Percentiles rank a stretch among this genome's conserved stretches.
Evolutionary conservation across 192 early-diverging fungal species (phyloP).

Genomic region (Dimargaris verticillata): DNA sequence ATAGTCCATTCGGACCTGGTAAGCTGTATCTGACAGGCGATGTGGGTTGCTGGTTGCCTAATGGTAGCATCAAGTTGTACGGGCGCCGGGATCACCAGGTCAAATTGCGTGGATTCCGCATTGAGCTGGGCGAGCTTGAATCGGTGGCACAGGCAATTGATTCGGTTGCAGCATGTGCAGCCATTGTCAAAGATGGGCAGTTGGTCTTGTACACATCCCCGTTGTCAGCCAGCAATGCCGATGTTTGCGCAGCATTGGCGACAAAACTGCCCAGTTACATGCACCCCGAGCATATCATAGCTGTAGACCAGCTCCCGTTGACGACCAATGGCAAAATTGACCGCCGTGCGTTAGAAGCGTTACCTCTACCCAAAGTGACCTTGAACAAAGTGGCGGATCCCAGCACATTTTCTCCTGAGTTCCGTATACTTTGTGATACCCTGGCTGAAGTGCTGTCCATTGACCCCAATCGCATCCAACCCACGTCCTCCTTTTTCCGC

Average conservation of each 20-base stretch:
- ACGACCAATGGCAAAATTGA: constrained; percentile 2
- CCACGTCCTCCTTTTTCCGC: not conserved
- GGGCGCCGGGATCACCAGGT: constrained; percentile 2
- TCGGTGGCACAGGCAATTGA: not conserved
- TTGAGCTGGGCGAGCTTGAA: constrained; percentile 2
- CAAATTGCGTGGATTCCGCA: constrained; percentile 2
- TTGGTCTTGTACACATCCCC: not conserved
- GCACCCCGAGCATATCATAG: not conserved
- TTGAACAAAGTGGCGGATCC: too few species aligned
- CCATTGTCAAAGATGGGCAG: not conserved
- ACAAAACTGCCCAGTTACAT: not conserved
- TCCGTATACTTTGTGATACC: not conserved
- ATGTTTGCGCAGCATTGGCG: not conserved
- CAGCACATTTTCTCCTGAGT: not conserved
- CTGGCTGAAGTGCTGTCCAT: not conserved
- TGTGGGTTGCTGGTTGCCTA: constrained; percentile 1
- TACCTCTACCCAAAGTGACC: too few species aligned
- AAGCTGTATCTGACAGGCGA: not conserved
- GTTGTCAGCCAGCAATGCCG: not conserved
- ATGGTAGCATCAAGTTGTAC: not conserved
- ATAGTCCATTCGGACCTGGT: not conserved
- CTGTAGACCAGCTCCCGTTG: not conserved
- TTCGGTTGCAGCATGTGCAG: not conserved
- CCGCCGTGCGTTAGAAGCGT: not conserved
- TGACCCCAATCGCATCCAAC: not conserved